Conservation (phyloP, 768 basidiomycete genomes). For the Boletus reticuloceps region DNA sequence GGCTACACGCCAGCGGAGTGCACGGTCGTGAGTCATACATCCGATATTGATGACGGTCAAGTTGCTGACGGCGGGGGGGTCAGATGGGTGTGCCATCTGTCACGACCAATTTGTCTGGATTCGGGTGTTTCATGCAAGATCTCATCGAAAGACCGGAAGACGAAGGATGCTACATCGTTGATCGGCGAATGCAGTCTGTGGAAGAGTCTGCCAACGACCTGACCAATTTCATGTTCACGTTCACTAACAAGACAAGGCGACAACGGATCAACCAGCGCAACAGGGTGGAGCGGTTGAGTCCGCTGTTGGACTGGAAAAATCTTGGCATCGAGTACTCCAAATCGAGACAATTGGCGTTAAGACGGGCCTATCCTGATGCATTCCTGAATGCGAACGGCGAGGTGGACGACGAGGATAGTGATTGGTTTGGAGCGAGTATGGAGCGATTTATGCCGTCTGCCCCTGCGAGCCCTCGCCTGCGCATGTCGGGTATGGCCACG, state of each 20-base stretch:
- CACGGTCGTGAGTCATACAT: constrained; percentile 73
- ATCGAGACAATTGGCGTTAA: constrained; percentile 85
- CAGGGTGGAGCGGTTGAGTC: constrained; percentile 90
- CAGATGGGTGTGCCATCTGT: constrained; percentile 98
- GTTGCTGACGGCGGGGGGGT: constrained; percentile 10
- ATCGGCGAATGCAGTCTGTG: constrained; percentile 83
- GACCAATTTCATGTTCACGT: constrained; percentile 68
- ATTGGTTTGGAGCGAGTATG: constrained; percentile 48
- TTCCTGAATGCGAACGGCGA: constrained; percentile 65
- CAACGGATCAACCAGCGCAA: constrained; percentile 99
- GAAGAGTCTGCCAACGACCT: constrained; percentile 91
- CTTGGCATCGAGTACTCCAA: constrained; percentile 97
- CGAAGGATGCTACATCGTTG: constrained; percentile 96
- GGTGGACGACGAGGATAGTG: constrained; percentile 43
- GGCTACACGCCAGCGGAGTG: constrained; percentile 98
- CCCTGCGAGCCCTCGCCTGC: constrained; percentile 85
- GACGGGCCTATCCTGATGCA: constrained; percentile 93
- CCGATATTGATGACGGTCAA: not conserved
- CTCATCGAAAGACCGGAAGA: constrained; percentile 92
- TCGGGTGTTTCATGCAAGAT: constrained; percentile 99
- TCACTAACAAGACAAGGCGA: constrained; percentile 81
- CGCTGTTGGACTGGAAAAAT: constrained; percentile 97
- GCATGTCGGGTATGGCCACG: constrained; percentile 73
- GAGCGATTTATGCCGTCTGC: constrained; percentile 73
- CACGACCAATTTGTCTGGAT: constrained; percentile 97